Evolutionary conservation across 140 eudicot genomes (phyloP).

Genomic region (Erigeron philadelphicus): DNA sequence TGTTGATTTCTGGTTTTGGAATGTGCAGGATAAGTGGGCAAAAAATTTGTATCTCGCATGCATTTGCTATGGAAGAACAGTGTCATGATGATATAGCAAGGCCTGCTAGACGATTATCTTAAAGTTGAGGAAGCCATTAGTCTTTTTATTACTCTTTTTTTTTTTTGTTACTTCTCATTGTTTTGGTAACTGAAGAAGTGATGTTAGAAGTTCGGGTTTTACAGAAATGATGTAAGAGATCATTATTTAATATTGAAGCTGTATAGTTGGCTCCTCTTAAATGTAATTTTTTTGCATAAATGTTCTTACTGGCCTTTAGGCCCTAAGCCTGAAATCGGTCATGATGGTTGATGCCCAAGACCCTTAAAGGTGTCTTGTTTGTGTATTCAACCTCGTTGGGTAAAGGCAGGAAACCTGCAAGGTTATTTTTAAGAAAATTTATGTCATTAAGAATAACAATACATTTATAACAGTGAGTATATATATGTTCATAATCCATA

Average conservation of each 20-base stretch:
- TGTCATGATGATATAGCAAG: constrained; percentile 8
- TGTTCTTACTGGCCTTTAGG: background rate
- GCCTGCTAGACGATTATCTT: background rate
- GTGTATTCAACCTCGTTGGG: background rate
- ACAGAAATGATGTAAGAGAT: background rate
- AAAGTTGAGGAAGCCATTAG: background rate
- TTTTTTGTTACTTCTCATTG: background rate
- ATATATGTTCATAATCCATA: background rate
- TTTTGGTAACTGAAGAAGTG: background rate
- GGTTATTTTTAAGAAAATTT: too few species aligned
- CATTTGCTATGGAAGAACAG: constrained; percentile 78
- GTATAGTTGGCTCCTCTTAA: constrained; percentile 1
- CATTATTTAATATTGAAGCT: background rate
- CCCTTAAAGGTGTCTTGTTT: background rate
- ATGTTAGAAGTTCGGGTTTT: background rate
- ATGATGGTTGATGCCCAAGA: background rate
- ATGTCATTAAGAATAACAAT: background rate
- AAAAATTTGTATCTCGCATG: constrained; percentile 72
- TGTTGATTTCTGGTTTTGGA: constrained; percentile 4
- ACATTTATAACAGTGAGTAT: background rate
- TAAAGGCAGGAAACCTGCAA: too few species aligned
- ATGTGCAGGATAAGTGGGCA: constrained; percentile 74
- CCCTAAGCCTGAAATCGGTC: too few species aligned
- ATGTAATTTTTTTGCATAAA: background rate
- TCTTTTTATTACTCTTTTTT: background rate